A percentile compares a stretch with the other conserved stretches of the same genome.
phyloP scores from a whole-genome alignment of 352 stramenopile genomes.

The Globisporangium spiculum region DNA sequence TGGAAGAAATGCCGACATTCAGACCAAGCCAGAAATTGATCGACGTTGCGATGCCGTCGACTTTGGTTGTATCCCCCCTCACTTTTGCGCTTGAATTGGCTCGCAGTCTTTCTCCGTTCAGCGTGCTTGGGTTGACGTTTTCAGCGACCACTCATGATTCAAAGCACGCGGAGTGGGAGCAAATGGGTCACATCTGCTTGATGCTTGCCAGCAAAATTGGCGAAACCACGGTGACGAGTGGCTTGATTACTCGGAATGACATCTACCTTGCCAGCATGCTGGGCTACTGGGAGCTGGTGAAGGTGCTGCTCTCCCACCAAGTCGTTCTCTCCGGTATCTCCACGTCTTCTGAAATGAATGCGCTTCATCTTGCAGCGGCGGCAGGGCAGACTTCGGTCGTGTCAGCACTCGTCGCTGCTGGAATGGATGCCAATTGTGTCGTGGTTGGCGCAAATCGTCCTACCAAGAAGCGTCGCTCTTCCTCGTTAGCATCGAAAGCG shows the following conservation, averaged over 20 bases:
- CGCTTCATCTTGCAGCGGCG: slow-evolving; percentile 46
- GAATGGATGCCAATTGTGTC: slow-evolving; percentile 60
- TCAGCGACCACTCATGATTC: slow-evolving; percentile 10
- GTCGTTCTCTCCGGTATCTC: slow-evolving; percentile 37
- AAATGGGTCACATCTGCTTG: slow-evolving; percentile 37
- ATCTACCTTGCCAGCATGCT: slow-evolving; percentile 41
- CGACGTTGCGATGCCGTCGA: background rate
- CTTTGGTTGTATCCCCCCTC: slow-evolving; percentile 38
- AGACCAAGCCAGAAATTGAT: slow-evolving; percentile 14
- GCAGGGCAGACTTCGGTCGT: slow-evolving; percentile 43
- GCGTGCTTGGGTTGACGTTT: slow-evolving; percentile 18
- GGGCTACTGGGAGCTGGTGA: slow-evolving; percentile 49
- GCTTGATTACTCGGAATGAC: slow-evolving; percentile 48
- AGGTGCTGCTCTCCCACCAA: slow-evolving; percentile 48
- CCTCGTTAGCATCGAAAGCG: slow-evolving; percentile 4
- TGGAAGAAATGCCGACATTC: slow-evolving; percentile 1
- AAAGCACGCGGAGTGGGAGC: slow-evolving; percentile 35
- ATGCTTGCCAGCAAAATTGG: slow-evolving; percentile 34
- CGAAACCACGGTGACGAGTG: slow-evolving; percentile 27
- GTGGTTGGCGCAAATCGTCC: background rate
- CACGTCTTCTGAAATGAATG: slow-evolving; percentile 37
- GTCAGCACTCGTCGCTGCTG: slow-evolving; percentile 38
- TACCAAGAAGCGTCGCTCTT: background rate
- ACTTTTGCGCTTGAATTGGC: slow-evolving; percentile 47
- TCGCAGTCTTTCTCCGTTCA: slow-evolving; percentile 26